Conservation (phyloP, 192 early-diverging fungal genomes). For the Geranomyces michiganensis region DNA sequence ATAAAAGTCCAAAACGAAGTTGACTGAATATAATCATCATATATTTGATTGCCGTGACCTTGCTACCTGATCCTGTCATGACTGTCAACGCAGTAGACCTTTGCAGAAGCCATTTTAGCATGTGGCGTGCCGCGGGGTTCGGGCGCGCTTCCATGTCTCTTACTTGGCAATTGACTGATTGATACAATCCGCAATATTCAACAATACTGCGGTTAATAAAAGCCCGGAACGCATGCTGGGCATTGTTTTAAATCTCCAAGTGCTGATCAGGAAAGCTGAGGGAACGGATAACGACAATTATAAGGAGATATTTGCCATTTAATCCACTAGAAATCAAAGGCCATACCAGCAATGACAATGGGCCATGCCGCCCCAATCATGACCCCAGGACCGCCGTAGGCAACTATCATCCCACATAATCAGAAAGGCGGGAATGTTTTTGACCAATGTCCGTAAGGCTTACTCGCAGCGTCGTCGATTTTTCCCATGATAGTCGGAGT, state of each 20-base stretch:
- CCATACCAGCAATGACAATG: background rate
- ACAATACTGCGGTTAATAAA: background rate
- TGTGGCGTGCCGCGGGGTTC: too few species aligned
- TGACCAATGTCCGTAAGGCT: too few species aligned
- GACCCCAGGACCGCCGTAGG: background rate
- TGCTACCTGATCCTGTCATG: background rate
- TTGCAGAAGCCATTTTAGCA: too few species aligned
- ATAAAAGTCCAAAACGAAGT: background rate
- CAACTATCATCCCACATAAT: background rate
- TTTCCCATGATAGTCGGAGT: too few species aligned
- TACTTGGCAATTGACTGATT: background rate
- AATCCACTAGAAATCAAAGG: background rate
- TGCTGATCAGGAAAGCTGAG: background rate
- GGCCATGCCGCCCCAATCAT: conserved; percentile 6
- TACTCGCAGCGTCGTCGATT: too few species aligned
- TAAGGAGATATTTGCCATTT: too few species aligned
- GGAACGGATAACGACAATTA: too few species aligned
- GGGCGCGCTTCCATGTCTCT: background rate
- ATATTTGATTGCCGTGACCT: background rate
- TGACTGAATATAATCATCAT: background rate
- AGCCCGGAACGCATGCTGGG: background rate
- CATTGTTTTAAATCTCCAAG: conserved; percentile 1
- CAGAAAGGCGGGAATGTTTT: too few species aligned
- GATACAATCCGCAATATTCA: background rate
- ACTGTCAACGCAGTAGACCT: background rate